Percentiles rank a stretch among this genome's conserved stretches.
These are phyloP conservation scores for Pseudogymnoascus sp. DNA, from an alignment of 2,329 filamentous ascomycete genomes.

Conservation along the genomic window DNA sequence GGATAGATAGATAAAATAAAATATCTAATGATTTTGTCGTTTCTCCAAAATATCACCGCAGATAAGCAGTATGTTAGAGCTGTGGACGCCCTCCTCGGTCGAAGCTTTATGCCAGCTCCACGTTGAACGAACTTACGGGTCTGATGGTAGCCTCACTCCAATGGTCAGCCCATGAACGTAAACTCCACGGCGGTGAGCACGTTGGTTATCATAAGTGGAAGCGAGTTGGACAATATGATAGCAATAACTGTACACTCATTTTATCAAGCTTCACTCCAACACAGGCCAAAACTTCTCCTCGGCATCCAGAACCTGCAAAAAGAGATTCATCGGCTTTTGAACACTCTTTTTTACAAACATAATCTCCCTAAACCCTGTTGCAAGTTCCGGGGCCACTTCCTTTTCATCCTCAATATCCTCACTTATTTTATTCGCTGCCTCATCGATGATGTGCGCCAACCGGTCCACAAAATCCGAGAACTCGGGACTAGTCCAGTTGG, in stretches of 20 bases:
- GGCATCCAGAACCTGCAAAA: slow-evolving; percentile 41
- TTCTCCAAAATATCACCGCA: no score
- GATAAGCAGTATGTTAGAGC: not conserved
- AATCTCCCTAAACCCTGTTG: slow-evolving; percentile 33
- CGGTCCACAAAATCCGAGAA: slow-evolving; percentile 52
- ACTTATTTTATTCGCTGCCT: slow-evolving; percentile 33
- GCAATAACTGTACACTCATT: not conserved
- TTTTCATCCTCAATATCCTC: slow-evolving; percentile 28
- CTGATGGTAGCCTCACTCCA: not conserved
- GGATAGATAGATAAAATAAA: not conserved
- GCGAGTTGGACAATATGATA: not conserved
- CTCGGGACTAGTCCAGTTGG: slow-evolving; percentile 57
- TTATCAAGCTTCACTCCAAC: slow-evolving; percentile 15
- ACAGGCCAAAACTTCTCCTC: slow-evolving; percentile 53
- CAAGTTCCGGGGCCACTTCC: slow-evolving; percentile 26
- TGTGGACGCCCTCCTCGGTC: not conserved
- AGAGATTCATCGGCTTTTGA: not conserved
- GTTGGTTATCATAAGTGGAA: not conserved
- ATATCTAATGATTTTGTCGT: not conserved
- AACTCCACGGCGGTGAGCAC: not conserved
- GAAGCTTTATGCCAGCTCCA: not conserved
- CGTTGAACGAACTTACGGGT: not conserved
- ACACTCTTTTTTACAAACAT: slow-evolving; percentile 32
- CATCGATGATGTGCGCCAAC: slow-evolving; percentile 48
- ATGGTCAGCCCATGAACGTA: not conserved